Evolutionary conservation across 495 filamentous ascomycete species (phyloP).

Genomic region (Trichoderma virens): DNA sequence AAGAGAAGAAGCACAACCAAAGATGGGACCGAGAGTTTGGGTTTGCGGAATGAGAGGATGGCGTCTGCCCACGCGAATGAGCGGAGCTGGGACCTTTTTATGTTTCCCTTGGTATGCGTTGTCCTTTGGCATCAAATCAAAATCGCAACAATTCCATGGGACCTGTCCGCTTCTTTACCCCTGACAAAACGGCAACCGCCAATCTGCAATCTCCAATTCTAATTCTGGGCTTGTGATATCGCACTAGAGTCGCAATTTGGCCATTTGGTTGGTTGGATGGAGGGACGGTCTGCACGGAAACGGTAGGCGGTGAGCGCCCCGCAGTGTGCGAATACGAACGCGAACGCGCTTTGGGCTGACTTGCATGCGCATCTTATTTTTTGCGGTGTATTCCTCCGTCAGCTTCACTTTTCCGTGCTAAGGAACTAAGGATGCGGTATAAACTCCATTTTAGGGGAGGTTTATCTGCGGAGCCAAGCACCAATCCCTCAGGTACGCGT

Average conservation of each 20-base stretch:
- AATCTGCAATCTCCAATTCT: slow-evolving; percentile 5
- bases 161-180: neutral
- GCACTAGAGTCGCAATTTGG: neutral
- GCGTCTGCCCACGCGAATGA: neutral
- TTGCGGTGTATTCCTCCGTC: too few species aligned
- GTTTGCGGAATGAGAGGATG: neutral
- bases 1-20: neutral
- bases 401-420: too few species aligned
- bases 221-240: slow-evolving; percentile 8
- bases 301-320: slow-evolving; percentile 3
- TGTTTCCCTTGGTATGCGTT: too few species aligned
- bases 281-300: neutral
- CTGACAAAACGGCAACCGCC: neutral
- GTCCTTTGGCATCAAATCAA: neutral
- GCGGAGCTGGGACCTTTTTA: neutral
- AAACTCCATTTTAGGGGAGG: too few species aligned
- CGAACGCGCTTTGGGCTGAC: neutral
- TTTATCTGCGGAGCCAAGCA: too few species aligned
- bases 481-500: too few species aligned
- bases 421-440: too few species aligned
- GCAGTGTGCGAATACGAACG: slow-evolving; percentile 13
- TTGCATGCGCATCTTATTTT: too few species aligned
- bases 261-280: neutral
- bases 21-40: neutral
- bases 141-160: slow-evolving; percentile 10